Evolutionary conservation across 495 filamentous ascomycete genomes (phyloP).

Genomic region (Penicillium diatomitis): DNA sequence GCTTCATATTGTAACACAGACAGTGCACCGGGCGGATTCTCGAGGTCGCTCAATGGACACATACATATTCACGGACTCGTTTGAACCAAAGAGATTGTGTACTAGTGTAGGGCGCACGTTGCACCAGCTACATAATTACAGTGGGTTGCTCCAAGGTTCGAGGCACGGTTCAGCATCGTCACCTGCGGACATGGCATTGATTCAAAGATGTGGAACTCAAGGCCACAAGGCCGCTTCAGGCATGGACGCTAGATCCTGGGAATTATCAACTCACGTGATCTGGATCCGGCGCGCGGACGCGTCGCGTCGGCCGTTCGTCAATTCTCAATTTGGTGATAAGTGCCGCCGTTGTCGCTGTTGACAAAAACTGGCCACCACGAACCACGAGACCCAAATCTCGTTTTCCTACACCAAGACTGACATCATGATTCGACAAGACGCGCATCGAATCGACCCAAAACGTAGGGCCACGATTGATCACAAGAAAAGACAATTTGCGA

Average conservation of each 20-base stretch:
- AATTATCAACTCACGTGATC: conserved; percentile 1
- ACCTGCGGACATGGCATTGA: too few species aligned
- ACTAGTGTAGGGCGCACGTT: too few species aligned
- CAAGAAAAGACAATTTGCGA: conserved; percentile 80
- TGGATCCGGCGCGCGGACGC: conserved; percentile 4
- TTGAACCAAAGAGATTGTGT: too few species aligned
- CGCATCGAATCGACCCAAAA: conserved; percentile 71
- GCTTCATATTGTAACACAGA: too few species aligned
- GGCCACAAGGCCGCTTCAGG: neutral
- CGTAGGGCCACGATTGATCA: conserved; percentile 62
- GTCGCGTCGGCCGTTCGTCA: conserved; percentile 10
- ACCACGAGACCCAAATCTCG: too few species aligned
- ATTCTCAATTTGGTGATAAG: conserved; percentile 5
- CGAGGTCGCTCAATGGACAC: too few species aligned
- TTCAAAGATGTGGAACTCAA: neutral
- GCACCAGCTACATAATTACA: too few species aligned
- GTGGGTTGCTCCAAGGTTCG: too few species aligned
- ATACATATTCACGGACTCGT: too few species aligned
- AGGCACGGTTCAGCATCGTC: too few species aligned
- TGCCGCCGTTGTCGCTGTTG: neutral
- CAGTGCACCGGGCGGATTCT: too few species aligned
- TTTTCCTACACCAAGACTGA: neutral
- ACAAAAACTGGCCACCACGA: too few species aligned
- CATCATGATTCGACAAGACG: conserved; percentile 66
- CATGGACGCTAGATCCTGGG: neutral